Percentiles rank a stretch among this genome's conserved stretches.
Conservation (phyloP, 108 stramenopile genomes). For the Nitzschia inconspicua region DNA sequence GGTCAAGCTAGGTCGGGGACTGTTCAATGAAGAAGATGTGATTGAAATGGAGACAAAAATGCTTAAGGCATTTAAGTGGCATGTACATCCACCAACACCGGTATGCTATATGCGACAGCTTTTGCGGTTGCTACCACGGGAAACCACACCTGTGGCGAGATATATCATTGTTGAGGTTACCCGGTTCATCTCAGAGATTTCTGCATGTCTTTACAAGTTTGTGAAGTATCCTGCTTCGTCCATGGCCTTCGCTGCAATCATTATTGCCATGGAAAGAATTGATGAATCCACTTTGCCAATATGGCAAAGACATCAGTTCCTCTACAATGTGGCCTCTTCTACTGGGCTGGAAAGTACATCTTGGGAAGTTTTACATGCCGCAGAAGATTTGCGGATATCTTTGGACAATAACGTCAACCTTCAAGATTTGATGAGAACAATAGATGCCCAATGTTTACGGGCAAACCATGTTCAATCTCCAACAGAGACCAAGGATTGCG, state of each 20-base stretch:
- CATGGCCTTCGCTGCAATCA: constrained; percentile 48
- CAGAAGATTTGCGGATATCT: constrained; percentile 29
- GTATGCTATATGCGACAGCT: constrained; percentile 55
- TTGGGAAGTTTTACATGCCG: constrained; percentile 15
- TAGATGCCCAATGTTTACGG: constrained; percentile 43
- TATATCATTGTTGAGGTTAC: constrained; percentile 55
- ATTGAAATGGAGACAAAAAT: constrained; percentile 62
- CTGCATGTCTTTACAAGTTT: constrained; percentile 52
- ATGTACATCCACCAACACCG: constrained; percentile 69
- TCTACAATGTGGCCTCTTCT: constrained; percentile 15
- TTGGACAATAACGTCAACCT: constrained; percentile 47
- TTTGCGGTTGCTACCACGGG: constrained; percentile 35
- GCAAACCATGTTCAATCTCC: not conserved
- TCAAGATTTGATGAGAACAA: constrained; percentile 43
- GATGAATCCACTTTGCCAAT: constrained; percentile 28
- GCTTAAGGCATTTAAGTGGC: constrained; percentile 57
- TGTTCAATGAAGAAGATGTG: constrained; percentile 60
- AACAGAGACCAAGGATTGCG: constrained; percentile 9
- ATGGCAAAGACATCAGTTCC: constrained; percentile 32
- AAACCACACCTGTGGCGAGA: constrained; percentile 26
- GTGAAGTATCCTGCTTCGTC: constrained; percentile 43
- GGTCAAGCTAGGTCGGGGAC: constrained; percentile 51
- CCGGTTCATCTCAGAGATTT: constrained; percentile 54
- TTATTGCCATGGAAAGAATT: constrained; percentile 52
- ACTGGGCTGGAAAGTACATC: constrained; percentile 27